Evolutionary conservation across 2,329 filamentous ascomycete genomes (phyloP), one percentile per base, ranked within the genome.

Genomic region (Byssothecium circinans): DNA sequence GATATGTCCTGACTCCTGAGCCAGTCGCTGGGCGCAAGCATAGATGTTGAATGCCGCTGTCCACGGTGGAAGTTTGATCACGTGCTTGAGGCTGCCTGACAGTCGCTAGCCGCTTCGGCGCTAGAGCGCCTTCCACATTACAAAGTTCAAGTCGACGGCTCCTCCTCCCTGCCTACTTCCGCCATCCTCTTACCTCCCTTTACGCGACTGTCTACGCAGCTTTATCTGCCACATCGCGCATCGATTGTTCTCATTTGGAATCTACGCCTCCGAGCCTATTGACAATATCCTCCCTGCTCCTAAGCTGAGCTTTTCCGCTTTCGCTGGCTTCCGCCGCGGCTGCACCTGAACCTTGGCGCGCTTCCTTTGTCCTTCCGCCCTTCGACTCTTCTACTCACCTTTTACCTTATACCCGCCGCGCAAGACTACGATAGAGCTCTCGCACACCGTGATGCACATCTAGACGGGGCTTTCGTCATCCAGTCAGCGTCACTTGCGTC

Each of bases 281-380:
- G 20, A 12, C 33, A 20, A 11, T 32, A 11, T 22, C 23, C 7
- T 14, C 25, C 14, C 33, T 17, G 20, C 25, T 15, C 17, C 6
- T 4, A 17, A 27, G 4, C 29, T 25, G 15, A n/a, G 2, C 27
- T 3, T n/a, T 41, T 50, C 43, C 35, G 43, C 36, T 22, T 47
- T 43, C 34, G 48, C 33, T 30, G 47, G 32, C 40, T 30, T 19
- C 19, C 8, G 29, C 23, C 17, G 15, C 39, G 46, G 37, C 27
- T 41, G 43, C 39, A 43, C 22, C 43, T 46, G 12, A 20, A 22
- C 18, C 40, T 47, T 41, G 38, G 29, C 44, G 29, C 20, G 36
- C 19, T n/a, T 19, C 12, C 18, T 41, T 36, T 45, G 25, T 41
- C 33, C 30, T 29, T 15, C 14, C n/a, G n/a, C 29, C 25, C 22